These are phyloP conservation scores for Pterula multifida DNA, from an alignment of 1,284 basidiomycete genomes.

Conservation along the genomic window DNA sequence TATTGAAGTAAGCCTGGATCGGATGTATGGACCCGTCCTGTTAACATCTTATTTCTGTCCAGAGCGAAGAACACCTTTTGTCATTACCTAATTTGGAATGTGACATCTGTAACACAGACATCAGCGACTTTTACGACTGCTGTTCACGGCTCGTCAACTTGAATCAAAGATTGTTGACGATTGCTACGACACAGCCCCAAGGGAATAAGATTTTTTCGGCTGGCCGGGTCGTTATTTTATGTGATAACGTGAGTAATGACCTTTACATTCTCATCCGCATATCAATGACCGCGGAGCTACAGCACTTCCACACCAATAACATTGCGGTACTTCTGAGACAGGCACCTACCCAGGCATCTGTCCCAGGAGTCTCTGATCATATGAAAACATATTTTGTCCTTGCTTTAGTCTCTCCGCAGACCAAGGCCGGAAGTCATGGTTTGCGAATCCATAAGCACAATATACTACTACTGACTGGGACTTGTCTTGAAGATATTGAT, in stretches of 20 bases:
- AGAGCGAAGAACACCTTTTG: conserved; percentile 71
- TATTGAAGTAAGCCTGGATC: conserved; percentile 42
- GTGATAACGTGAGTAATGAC: conserved; percentile 58
- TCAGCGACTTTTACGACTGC: conserved; percentile 73
- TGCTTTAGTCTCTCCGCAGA: conserved; percentile 59
- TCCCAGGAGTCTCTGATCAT: conserved; percentile 34
- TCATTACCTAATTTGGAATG: conserved; percentile 62
- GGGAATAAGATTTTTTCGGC: conserved; percentile 57
- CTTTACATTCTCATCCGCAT: conserved; percentile 2
- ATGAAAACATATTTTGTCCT: conserved; percentile 61
- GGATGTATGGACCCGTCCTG: not conserved
- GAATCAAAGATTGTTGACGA: conserved; percentile 57
- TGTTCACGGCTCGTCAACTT: conserved; percentile 52
- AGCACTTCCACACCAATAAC: conserved; percentile 73
- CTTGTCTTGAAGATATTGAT: conserved; percentile 41
- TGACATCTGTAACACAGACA: conserved; percentile 54
- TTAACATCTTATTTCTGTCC: conserved; percentile 5
- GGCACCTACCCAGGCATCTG: conserved; percentile 36
- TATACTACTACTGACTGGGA: conserved; percentile 1
- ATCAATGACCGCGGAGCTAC: conserved; percentile 7
- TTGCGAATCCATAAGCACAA: conserved; percentile 9
- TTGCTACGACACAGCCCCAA: conserved; percentile 52
- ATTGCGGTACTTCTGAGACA: conserved; percentile 70
- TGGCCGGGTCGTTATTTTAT: conserved; percentile 78
- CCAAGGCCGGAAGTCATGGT: conserved; percentile 49